These are phyloP conservation scores for Peterozyma xylosa DNA, from an alignment of 805 yeast species.

Conservation along the genomic window DNA sequence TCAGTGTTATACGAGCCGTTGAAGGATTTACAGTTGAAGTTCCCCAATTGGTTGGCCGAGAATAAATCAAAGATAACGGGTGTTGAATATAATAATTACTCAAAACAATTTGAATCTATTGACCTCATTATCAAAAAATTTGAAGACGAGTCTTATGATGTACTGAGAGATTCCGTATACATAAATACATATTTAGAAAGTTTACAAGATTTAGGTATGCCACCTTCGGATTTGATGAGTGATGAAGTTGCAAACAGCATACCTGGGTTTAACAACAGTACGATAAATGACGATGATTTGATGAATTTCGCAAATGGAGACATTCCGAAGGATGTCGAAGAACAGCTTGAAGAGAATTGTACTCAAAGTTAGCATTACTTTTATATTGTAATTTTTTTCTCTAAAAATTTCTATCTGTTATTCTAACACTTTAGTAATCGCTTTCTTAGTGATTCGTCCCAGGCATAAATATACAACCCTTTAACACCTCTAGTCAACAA, in stretches of 20 bases:
- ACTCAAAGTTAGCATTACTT: constrained; percentile 23
- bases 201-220: constrained; percentile 72
- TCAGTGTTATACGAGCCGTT: constrained; percentile 84
- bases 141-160: constrained; percentile 58
- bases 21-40: constrained; percentile 68
- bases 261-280: constrained; percentile 36
- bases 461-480: constrained; percentile 34
- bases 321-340: constrained; percentile 43
- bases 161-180: constrained; percentile 37
- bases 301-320: constrained; percentile 41
- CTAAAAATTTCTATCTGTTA: no score
- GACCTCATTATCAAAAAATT: constrained; percentile 54
- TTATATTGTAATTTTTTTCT: no score
- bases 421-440: constrained; percentile 15
- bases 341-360: constrained; percentile 51
- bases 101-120: constrained; percentile 56
- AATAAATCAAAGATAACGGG: constrained; percentile 35
- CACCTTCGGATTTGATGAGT: constrained; percentile 63
- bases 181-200: constrained; percentile 55
- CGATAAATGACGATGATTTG: constrained; percentile 15
- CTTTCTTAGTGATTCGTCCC: constrained; percentile 29
- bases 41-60: constrained; percentile 60
- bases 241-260: constrained; percentile 32
- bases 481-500: constrained; percentile 37
- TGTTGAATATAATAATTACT: constrained; percentile 46